A percentile compares a stretch with the other conserved stretches of the same genome.
phyloP scores from a whole-genome alignment of 23 red algal species.

The Gracilaria domingensis region DNA sequence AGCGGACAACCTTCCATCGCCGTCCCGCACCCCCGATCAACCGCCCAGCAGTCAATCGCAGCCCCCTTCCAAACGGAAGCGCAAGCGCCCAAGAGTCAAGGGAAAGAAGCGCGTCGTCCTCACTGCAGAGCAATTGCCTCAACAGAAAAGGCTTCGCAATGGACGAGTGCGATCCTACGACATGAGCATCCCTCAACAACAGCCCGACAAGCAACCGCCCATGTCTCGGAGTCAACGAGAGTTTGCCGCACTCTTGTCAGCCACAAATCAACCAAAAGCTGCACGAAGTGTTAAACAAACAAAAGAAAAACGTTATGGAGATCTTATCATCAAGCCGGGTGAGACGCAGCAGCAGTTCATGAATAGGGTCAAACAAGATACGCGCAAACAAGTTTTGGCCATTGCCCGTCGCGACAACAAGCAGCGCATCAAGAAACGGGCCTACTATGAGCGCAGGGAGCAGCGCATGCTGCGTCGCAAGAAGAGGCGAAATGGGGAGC shows the following conservation, averaged over 20 bases:
- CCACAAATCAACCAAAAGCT: background rate
- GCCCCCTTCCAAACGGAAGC: background rate
- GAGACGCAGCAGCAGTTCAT: slow-evolving; percentile 29
- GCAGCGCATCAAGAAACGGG: slow-evolving; percentile 54
- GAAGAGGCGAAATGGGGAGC: background rate
- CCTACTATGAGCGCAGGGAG: slow-evolving; percentile 45
- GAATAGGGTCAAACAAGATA: slow-evolving; percentile 14
- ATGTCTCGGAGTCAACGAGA: slow-evolving; percentile 14
- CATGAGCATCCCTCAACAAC: background rate
- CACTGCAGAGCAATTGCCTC: background rate
- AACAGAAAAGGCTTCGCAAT: background rate
- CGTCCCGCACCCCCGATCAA: background rate
- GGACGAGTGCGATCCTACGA: background rate
- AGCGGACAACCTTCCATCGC: background rate
- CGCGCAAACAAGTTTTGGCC: slow-evolving; percentile 7
- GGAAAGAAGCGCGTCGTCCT: slow-evolving; percentile 12
- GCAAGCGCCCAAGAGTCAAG: background rate
- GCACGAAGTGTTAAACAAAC: background rate
- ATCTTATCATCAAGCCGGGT: slow-evolving; percentile 4
- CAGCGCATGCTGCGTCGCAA: slow-evolving; percentile 36
- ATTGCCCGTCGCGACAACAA: slow-evolving; percentile 27
- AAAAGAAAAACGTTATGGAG: background rate
- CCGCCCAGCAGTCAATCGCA: background rate
- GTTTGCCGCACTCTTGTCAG: background rate
- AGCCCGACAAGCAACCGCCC: background rate